Base-by-base conservation (phyloP, 441 rosid genomes). In the Geranium incanum region DNA sequence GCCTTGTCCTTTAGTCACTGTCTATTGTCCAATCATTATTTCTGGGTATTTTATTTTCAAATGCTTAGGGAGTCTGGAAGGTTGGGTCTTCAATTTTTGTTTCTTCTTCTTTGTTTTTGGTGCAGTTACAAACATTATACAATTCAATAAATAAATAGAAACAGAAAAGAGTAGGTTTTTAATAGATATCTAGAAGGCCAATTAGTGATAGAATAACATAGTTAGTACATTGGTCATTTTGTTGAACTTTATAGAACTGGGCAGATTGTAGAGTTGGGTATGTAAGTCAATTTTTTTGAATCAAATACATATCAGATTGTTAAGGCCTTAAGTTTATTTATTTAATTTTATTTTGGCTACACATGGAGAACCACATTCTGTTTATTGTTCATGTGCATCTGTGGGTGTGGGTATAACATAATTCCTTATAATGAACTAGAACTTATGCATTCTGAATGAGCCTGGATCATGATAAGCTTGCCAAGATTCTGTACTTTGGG, bases 401-500 rank as follows among this genome's bases (percentile, higher is more conserved):
- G 12, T 50, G 2, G 2, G 11, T 45, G 57, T 50, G 16, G 59
- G 15, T 50, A 4, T 50, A 3, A 50, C 59, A 3, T 1, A 13
- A n/a, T 50, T 48, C 4, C 15, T 11, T 11, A 2, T 48, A 48
- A 48, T 48, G 59, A 50, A 50, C 59, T 13, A 13, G 12, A 50
- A 0, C 33, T 50, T 50, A 23, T 50, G 59, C 59, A 13, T 50
- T 50, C 59, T 50, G 16, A 50, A 11, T 2, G 3, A 50, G 4
- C 55, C 9, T 48, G 68, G 33, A 8, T 48, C 55, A 48, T 48
- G 55, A 48, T 9, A 9, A 48, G 1, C n/a, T 8, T 9, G 12
- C 55, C n/a, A 9, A 48, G n/a, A 8, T 48, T 0, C 55, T 48
- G n/a, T 48, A 48, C 18, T 72, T 76, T 50, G 18, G 43, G 55